Base-by-base conservation (phyloP, 768 basidiomycete species). In the Amanita inopinata region DNA sequence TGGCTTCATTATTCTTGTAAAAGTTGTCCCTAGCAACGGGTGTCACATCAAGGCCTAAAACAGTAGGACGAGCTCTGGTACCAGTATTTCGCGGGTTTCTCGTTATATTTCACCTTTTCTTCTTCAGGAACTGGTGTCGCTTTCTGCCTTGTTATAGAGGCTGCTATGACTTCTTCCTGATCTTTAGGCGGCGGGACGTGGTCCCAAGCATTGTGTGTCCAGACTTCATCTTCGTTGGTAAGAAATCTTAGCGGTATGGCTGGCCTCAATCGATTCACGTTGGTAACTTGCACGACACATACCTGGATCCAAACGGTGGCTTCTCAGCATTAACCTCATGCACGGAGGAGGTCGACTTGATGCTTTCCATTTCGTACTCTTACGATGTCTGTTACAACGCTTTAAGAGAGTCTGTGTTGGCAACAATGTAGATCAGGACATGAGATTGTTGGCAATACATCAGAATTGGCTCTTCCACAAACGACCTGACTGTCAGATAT, bases 191-290 rank as follows among this genome's bases (percentile, higher is more conserved):
- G 81, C 23, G 82, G 79, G 33, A 92, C 88, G 55, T 90, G 88
- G 56, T 91, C 87, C 92, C 88, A 92, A 1, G 88, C 89, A 53
- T 91, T 91, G 48, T 89, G 82, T 18, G 71, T 69, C 84, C 87
- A 92, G 2, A 89, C 82, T 50, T 87, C 75, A n/a, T 65, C 56
- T 30, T 80, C 73, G 18, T 79, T 66, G 33, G 72, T 80, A 28
- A 89, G 69, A 56, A 84, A 85, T 57, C 86, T 86, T 30, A 8
- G 51, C 46, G 1, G 52, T 51, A n/a, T 49, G n/a, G 8, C 52
- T 46, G 23, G 47, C 50, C 56, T 30, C 9, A 40, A 18, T 27
- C 4, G 31, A 15, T 35, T 38, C 10, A 33, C 30, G 14, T n/a
- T n/a, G n/a, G n/a, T 14, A 5, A n/a, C 18, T 14, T 23, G 28